These are phyloP conservation scores for Paramecium caudatum DNA, from an alignment of 73 alveolate genomes.

Conservation along the genomic window DNA sequence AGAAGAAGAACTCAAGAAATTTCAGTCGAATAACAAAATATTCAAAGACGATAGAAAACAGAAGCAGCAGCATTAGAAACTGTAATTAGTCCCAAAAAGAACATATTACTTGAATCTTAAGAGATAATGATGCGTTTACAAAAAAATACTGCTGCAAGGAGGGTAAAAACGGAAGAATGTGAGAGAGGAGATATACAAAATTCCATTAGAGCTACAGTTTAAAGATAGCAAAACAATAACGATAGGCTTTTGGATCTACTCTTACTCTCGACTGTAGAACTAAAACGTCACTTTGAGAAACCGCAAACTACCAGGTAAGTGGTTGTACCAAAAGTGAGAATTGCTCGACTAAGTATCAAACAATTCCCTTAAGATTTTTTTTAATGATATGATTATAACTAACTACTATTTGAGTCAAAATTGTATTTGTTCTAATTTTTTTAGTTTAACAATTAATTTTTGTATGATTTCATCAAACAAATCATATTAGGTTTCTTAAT, in stretches of 20 bases:
- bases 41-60: slow-evolving; percentile 10
- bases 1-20: slow-evolving; percentile 1
- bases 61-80: background rate
- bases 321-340: background rate
- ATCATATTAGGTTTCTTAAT: background rate
- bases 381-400: background rate
- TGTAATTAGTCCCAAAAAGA: background rate
- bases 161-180: slow-evolving; percentile 38
- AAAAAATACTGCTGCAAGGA: slow-evolving; percentile 37
- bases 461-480: background rate
- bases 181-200: background rate
- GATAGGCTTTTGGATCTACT: background rate
- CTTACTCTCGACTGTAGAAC: background rate
- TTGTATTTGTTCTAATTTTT: background rate
- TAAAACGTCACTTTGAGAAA: slow-evolving; percentile 33
- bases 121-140: slow-evolving; percentile 1
- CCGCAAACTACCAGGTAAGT: slow-evolving; percentile 1
- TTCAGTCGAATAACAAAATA: background rate
- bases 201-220: slow-evolving; percentile 39
- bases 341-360: slow-evolving; percentile 18
- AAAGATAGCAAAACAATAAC: slow-evolving; percentile 1
- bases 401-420: background rate
- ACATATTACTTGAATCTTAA: background rate
- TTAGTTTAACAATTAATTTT: background rate
- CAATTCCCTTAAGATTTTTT: slow-evolving; percentile 25